Base-by-base conservation (phyloP, 768 basidiomycete species). In the Suillus cothurnatus region DNA sequence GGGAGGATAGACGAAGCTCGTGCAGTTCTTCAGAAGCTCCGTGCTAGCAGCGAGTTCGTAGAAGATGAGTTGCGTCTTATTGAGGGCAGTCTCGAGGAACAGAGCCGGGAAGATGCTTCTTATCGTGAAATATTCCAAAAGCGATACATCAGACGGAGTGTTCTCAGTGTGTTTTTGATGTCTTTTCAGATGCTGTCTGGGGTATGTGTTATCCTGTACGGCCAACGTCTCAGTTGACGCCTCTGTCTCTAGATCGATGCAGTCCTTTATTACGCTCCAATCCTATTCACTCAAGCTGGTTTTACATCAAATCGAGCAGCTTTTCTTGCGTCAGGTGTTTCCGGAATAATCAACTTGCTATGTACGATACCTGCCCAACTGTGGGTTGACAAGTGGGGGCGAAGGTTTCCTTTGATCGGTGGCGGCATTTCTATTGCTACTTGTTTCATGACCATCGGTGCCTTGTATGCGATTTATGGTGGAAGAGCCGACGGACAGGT, bases 281-380 rank as follows among this genome's bases (percentile, higher is more conserved):
- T 81, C 11, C 74, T 85, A 15, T 86, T 86, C 67, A 71, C 78
- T 4, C 84, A 85, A 67, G 82, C 82, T 1, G 82, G 85, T n/a
- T 78, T 85, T n/a, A 78, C 79, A 15, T 77, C 77, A 4, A 72
- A 73, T n/a, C 77, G 79, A n/a, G 79, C 83, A 3, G 78, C 81
- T 3, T 85, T 86, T 73, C 76, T 85, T 39, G 83, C 83, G 0
- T 83, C 83, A 1, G 85, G 83, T 5, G 75, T 85, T 15, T 81
- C 82, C 1, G 85, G 84, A 36, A 74, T 86, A 47, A 67, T 83
- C 41, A 81, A 80, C 65, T 65, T 85, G 23, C 73, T 73, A 19
- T 72, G 75, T 50, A 82, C 81, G 7, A 74, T 82, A 57, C 71
- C 74, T 3, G 72, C 78, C 14, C 81, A 80, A 65, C 61, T 79